Evolutionary conservation across 1,284 basidiomycete species (phyloP), one percentile per base, ranked within the genome.

Genomic region (Trichosporon sp.): DNA sequence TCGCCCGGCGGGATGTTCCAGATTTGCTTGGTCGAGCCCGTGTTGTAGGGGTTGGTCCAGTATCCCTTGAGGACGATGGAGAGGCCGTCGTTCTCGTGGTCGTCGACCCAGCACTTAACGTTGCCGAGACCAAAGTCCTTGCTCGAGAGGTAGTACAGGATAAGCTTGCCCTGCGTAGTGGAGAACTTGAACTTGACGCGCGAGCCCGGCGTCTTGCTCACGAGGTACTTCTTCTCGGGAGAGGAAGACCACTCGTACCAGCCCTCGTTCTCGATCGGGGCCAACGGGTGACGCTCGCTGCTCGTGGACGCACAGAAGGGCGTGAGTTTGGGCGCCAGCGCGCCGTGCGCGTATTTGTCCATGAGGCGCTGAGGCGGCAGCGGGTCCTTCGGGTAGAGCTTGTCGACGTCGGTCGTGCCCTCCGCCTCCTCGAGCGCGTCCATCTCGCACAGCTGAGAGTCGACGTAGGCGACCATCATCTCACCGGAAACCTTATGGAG

Each of bases 201-300:
- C 35, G 81, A 76, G 26, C 81, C 81, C 0, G 80, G 79, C 59
- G 74, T 56, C 66, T 79, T 76, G 19, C 81, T 75, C 5, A 81
- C 69, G 14, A 81, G 67, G 73, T 84, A 84, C 46, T 81, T 74
- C 74, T 80, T 80, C 65, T 78, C 74, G 2, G 73, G 74, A 63
- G 79, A 76, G 80, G 80, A 83, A 11, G 72, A 73, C 80, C 79
- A 83, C 10, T 77, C 65, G 32, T 75, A 73, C 81, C 81, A 84
- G 31, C 81, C 81, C 4, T 74, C 56, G n/a, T 76, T 69, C 40
- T 71, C 65, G 14, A 67, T 10, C 5, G 81, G 80, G 16, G 64
- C 71, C 40, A 83, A 72, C 10, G 76, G 76, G 66, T 77, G 66
- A 63, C 76, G 76, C 12, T 70, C 67, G 4, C 73, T 72, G 65